These are phyloP conservation scores for Neofusicoccum umdonicola DNA, from an alignment of 2,329 filamentous ascomycete species.

Conservation along the genomic window DNA sequence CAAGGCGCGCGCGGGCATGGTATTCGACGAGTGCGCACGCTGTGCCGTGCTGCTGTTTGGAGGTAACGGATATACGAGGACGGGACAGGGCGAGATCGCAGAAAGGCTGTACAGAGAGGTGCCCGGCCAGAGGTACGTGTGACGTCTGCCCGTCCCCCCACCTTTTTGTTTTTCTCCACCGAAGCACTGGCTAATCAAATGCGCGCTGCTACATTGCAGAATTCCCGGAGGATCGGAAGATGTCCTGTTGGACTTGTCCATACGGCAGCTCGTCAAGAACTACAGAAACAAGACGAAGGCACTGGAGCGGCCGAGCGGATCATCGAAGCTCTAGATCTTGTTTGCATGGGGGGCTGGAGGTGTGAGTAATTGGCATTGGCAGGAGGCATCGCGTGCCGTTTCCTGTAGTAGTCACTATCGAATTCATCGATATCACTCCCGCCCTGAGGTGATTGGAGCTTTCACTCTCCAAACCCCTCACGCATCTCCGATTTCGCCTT, in stretches of 20 bases:
- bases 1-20: slow-evolving; percentile 71
- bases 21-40: slow-evolving; percentile 69
- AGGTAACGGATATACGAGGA: slow-evolving; percentile 68
- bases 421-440: neutral
- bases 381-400: neutral
- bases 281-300: slow-evolving; percentile 59
- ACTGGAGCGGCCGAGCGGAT: slow-evolving; percentile 44
- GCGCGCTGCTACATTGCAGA: slow-evolving; percentile 26
- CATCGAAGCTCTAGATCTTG: slow-evolving; percentile 42
- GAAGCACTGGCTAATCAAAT: neutral
- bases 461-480: neutral
- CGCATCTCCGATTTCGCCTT: neutral
- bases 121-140: slow-evolving; percentile 46
- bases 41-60: slow-evolving; percentile 70
- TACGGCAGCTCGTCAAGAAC: slow-evolving; percentile 69
- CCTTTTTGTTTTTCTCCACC: no score
- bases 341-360: neutral
- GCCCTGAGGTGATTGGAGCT: neutral
- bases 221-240: slow-evolving; percentile 72
- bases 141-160: neutral
- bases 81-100: slow-evolving; percentile 67
- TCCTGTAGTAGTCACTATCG: neutral
- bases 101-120: slow-evolving; percentile 68
- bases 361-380: neutral
- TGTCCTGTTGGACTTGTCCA: slow-evolving; percentile 67